Conservation (phyloP, 2,329 filamentous ascomycete genomes). For the Fusarium poae region DNA sequence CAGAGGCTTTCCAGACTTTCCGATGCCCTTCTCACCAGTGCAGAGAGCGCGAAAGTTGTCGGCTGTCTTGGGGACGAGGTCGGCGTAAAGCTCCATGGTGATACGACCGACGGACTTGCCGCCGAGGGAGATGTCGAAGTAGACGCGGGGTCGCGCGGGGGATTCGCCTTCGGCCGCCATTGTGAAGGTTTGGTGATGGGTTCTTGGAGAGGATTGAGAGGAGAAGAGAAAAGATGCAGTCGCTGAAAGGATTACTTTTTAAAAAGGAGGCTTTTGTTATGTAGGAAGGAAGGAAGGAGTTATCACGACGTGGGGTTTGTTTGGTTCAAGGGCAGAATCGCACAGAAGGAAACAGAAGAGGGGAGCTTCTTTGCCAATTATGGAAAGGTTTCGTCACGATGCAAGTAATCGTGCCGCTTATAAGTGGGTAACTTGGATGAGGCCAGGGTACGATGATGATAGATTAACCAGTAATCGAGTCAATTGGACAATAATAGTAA, state of each 20-base stretch:
- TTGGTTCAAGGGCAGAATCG: constrained; percentile 19
- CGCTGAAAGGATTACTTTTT: constrained; percentile 5
- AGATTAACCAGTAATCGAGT: not conserved
- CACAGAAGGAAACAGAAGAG: constrained; percentile 45
- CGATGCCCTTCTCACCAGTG: constrained; percentile 91
- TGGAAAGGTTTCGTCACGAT: constrained; percentile 40
- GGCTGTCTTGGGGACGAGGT: constrained; percentile 90
- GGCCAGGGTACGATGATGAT: constrained; percentile 3
- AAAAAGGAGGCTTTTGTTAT: constrained; percentile 11
- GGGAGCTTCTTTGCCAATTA: constrained; percentile 41
- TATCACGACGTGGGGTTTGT: constrained; percentile 23
- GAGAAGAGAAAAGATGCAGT: constrained; percentile 3
- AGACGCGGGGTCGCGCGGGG: constrained; percentile 80
- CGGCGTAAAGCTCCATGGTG: constrained; percentile 83
- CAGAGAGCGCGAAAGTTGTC: constrained; percentile 97
- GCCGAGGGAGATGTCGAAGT: constrained; percentile 91
- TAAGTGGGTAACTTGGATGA: constrained; percentile 37
- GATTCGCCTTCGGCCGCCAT: constrained; percentile 60
- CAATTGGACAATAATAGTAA: not conserved
- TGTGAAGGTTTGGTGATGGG: constrained; percentile 19
- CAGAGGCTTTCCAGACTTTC: constrained; percentile 84
- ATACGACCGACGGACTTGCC: constrained; percentile 80
- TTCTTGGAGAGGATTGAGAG: not conserved
- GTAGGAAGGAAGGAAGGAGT: constrained; percentile 3
- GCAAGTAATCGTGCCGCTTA: constrained; percentile 44